These are phyloP conservation scores for Podaxis pistillaris DNA, from an alignment of 768 basidiomycete species.

Conservation along the genomic window DNA sequence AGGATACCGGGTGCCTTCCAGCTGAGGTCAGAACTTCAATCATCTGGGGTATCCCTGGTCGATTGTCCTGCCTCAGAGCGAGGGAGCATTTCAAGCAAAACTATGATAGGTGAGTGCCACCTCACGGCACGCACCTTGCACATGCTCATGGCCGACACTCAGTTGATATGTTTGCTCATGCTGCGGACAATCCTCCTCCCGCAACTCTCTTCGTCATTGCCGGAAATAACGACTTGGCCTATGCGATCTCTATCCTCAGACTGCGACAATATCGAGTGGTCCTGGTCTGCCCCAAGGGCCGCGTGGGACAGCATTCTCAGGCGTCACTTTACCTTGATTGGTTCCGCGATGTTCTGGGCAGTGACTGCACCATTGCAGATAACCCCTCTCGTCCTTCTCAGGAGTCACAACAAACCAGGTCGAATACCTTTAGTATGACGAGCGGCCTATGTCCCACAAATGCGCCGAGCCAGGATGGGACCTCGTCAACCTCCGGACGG, in stretches of 20 bases:
- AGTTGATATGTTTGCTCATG: conserved; percentile 29
- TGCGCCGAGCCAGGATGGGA: neutral
- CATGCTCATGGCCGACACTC: neutral
- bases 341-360: conserved; percentile 36
- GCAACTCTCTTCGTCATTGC: conserved; percentile 47
- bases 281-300: conserved; percentile 37
- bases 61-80: conserved; percentile 10
- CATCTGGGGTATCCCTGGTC: conserved; percentile 15
- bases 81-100: conserved; percentile 11
- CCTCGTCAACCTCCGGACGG: neutral
- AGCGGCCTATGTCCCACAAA: neutral
- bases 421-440: neutral
- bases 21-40: conserved; percentile 16
- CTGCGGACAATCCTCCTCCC: conserved; percentile 43
- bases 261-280: conserved; percentile 37
- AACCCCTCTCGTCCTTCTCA: neutral
- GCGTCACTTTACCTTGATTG: conserved; percentile 49
- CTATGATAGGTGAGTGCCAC: conserved; percentile 8
- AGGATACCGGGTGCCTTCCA: neutral
- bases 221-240: conserved; percentile 43
- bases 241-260: conserved; percentile 40
- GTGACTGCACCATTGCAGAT: neutral
- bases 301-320: conserved; percentile 40
- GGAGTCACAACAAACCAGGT: neutral
- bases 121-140: neutral